phyloP scores from a whole-genome alignment of 2,329 filamentous ascomycete genomes.

The Fusarium nanum region DNA sequence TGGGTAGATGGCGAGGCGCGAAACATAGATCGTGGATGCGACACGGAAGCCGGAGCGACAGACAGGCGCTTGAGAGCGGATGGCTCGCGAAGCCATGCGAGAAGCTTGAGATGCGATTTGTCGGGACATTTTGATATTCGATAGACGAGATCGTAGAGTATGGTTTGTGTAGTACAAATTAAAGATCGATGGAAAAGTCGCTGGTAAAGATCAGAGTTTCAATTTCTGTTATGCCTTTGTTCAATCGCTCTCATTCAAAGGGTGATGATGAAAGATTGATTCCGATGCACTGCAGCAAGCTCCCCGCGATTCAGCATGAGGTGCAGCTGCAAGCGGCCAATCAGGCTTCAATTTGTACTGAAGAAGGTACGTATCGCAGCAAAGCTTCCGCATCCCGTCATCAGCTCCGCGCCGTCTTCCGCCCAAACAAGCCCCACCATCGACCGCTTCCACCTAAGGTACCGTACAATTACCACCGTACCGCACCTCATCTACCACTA shows the following conservation, averaged over 20 bases:
- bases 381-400: constrained; percentile 23
- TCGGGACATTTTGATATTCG: constrained; percentile 48
- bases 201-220: neutral
- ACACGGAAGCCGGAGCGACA: constrained; percentile 41
- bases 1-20: constrained; percentile 10
- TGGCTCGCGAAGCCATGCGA: constrained; percentile 51
- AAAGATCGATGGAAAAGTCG: neutral
- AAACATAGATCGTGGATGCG: constrained; percentile 15
- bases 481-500: neutral
- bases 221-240: neutral
- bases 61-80: constrained; percentile 44
- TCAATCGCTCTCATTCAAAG: constrained; percentile 22
- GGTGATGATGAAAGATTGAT: constrained; percentile 20
- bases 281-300: constrained; percentile 23
- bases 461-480: neutral
- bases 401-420: constrained; percentile 28
- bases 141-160: neutral
- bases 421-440: constrained; percentile 39
- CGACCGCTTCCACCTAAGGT: constrained; percentile 16
- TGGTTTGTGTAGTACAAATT: neutral
- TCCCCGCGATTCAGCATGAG: constrained; percentile 22
- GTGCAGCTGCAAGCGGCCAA: constrained; percentile 30
- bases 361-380: constrained; percentile 37
- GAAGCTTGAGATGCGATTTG: constrained; percentile 53
- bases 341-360: constrained; percentile 6